phyloP scores from a whole-genome alignment of 345 rosid genomes.

The Aquilaria yunnanensis region DNA sequence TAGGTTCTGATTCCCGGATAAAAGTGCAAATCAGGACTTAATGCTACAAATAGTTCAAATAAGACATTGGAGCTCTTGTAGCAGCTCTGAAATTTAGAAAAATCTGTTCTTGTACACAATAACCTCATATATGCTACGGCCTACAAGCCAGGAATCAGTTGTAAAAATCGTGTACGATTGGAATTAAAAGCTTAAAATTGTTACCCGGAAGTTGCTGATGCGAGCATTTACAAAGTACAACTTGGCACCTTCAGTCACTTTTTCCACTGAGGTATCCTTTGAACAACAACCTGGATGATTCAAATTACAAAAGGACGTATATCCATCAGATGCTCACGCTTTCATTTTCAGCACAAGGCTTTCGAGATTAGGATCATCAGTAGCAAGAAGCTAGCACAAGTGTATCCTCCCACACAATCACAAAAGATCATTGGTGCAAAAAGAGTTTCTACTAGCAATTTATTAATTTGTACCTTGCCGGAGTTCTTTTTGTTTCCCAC shows the following conservation, averaged over 20 bases:
- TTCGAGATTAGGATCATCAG: too few species aligned
- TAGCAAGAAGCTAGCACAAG: not conserved
- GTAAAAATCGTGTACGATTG: not conserved
- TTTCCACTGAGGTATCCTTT: conserved; percentile 89
- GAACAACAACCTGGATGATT: conserved; percentile 62
- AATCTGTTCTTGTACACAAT: not conserved
- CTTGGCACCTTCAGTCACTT: conserved; percentile 31
- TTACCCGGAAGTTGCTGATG: not conserved
- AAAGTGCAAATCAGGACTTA: not conserved
- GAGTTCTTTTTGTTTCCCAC: conserved; percentile 82
- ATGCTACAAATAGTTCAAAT: not conserved
- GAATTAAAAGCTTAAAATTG: conserved; percentile 6
- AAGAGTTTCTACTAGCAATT: not conserved
- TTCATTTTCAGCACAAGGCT: not conserved
- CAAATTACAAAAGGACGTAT: not conserved
- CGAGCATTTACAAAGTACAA: not conserved
- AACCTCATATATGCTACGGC: too few species aligned
- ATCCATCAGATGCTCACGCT: not conserved
- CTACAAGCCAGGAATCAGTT: not conserved
- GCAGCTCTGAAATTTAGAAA: not conserved
- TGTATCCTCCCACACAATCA: not conserved
- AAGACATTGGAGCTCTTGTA: not conserved
- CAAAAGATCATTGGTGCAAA: not conserved
- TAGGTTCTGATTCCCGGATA: too few species aligned
- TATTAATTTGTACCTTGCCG: conserved; percentile 54